Evolutionary conservation across 331 rosid species (phyloP).

Genomic region (Pyracantha coccinea): DNA sequence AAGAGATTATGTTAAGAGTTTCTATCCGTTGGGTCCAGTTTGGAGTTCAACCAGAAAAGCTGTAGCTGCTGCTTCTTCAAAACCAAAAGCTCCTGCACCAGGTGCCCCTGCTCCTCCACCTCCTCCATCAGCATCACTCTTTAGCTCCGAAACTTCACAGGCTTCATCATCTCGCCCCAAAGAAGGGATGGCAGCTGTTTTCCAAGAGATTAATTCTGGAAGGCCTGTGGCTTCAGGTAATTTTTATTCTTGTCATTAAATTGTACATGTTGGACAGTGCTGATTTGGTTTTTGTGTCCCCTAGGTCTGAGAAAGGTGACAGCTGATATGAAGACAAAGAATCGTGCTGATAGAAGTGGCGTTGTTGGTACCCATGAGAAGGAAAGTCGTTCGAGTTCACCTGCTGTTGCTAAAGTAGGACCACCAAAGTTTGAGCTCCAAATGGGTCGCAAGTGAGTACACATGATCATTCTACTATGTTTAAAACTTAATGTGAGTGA

Average conservation of each 20-base stretch:
- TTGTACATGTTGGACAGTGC: slow-evolving; percentile 6
- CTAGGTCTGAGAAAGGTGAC: slow-evolving; percentile 90
- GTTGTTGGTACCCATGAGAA: slow-evolving; percentile 49
- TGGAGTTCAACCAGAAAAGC: slow-evolving; percentile 78
- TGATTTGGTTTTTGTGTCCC: slow-evolving; percentile 11
- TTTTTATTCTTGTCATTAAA: background rate
- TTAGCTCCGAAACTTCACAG: slow-evolving; percentile 65
- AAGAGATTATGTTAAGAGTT: slow-evolving; percentile 80
- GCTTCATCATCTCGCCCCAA: slow-evolving; percentile 85
- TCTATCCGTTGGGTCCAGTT: slow-evolving; percentile 81
- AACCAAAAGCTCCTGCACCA: slow-evolving; percentile 54
- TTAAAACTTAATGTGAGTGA: slow-evolving; percentile 9
- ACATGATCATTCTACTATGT: background rate
- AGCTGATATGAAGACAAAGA: slow-evolving; percentile 85
- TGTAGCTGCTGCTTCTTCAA: slow-evolving; percentile 40
- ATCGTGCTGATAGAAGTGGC: slow-evolving; percentile 76
- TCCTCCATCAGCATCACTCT: slow-evolving; percentile 78
- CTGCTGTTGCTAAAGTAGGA: slow-evolving; percentile 58
- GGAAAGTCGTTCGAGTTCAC: slow-evolving; percentile 39
- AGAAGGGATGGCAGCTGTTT: slow-evolving; percentile 90
- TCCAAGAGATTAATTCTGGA: slow-evolving; percentile 65
- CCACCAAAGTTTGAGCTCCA: slow-evolving; percentile 95
- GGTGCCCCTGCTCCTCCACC: slow-evolving; percentile 82
- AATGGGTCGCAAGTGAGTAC: slow-evolving; percentile 81
- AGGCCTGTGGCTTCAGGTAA: slow-evolving; percentile 65